These are phyloP conservation scores for Aspergillus brunneoviolaceus DNA, from an alignment of 2,329 filamentous ascomycete genomes.

Conservation along the genomic window DNA sequence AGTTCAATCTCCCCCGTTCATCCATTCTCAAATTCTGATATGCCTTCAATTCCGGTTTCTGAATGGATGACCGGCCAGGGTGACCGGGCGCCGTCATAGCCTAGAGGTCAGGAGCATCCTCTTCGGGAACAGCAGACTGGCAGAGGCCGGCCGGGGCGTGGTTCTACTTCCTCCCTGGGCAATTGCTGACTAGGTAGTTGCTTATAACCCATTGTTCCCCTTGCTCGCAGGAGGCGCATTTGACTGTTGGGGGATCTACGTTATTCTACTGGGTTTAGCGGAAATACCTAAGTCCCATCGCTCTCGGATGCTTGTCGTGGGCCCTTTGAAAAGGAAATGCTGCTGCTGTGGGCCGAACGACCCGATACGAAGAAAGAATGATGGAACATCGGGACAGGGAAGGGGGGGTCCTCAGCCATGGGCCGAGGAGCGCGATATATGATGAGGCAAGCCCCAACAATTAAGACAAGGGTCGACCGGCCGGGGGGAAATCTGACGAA, in stretches of 20 bases:
- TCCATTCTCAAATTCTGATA: background rate
- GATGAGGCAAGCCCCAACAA: background rate
- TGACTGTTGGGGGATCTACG: slow-evolving; percentile 9
- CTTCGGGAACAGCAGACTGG: background rate
- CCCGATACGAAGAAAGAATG: slow-evolving; percentile 8
- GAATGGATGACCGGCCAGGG: slow-evolving; percentile 2
- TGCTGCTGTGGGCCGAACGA: slow-evolving; percentile 5
- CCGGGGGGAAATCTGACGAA: background rate
- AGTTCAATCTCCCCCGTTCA: background rate
- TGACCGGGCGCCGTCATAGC: slow-evolving; percentile 1
- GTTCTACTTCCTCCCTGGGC: background rate
- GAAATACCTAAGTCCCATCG: background rate
- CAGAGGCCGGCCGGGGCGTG: background rate
- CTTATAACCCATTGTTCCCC: slow-evolving; percentile 2
- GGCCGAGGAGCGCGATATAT: background rate
- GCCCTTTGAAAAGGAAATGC: background rate
- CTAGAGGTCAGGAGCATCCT: background rate
- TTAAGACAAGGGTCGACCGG: background rate
- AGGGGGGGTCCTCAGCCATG: background rate
- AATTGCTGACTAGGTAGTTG: background rate
- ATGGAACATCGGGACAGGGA: slow-evolving; percentile 3
- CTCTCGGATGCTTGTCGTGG: background rate
- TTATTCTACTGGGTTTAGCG: slow-evolving; percentile 2
- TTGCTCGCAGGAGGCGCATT: slow-evolving; percentile 7
- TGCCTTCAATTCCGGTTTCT: background rate